A percentile compares a stretch with the other conserved stretches of the same genome.
These are phyloP conservation scores for Epithemia pelagica DNA, from an alignment of 108 stramenopile genomes.

Conservation along the genomic window DNA sequence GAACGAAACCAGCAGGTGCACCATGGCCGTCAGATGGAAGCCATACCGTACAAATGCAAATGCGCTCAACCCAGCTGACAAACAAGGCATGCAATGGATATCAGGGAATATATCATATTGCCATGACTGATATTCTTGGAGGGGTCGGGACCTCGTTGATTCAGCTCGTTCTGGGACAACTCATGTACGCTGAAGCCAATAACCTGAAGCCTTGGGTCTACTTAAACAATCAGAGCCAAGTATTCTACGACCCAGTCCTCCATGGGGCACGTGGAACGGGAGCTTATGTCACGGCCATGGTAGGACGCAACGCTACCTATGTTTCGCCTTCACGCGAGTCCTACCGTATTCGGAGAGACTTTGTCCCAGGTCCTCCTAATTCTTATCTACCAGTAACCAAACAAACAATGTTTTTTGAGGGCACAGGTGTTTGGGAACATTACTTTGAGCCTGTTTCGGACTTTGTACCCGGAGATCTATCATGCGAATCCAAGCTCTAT, in stretches of 20 bases:
- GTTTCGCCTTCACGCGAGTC: constrained; percentile 1
- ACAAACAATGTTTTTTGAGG: constrained; percentile 20
- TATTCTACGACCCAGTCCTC: constrained; percentile 30
- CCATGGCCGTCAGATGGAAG: neutral
- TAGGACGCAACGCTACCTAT: constrained; percentile 20
- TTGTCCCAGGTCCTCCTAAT: constrained; percentile 18
- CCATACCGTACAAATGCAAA: neutral
- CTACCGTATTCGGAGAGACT: constrained; percentile 25
- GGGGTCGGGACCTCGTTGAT: constrained; percentile 49
- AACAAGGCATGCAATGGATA: constrained; percentile 20
- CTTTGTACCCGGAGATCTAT: constrained; percentile 43
- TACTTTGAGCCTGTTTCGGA: constrained; percentile 59
- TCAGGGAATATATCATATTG: constrained; percentile 41
- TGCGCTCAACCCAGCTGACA: neutral
- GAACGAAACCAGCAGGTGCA: neutral
- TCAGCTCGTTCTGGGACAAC: constrained; percentile 45
- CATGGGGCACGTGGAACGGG: constrained; percentile 15
- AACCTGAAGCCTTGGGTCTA: constrained; percentile 53
- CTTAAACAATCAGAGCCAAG: constrained; percentile 31
- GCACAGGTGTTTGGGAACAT: constrained; percentile 45
- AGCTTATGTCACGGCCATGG: constrained; percentile 20
- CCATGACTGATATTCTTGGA: constrained; percentile 39
- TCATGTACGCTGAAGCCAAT: constrained; percentile 43
- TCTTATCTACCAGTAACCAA: constrained; percentile 3
- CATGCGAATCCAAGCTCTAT: constrained; percentile 30